phyloP scores from a whole-genome alignment of 345 rosid species.

The Limnanthes douglasii region DNA sequence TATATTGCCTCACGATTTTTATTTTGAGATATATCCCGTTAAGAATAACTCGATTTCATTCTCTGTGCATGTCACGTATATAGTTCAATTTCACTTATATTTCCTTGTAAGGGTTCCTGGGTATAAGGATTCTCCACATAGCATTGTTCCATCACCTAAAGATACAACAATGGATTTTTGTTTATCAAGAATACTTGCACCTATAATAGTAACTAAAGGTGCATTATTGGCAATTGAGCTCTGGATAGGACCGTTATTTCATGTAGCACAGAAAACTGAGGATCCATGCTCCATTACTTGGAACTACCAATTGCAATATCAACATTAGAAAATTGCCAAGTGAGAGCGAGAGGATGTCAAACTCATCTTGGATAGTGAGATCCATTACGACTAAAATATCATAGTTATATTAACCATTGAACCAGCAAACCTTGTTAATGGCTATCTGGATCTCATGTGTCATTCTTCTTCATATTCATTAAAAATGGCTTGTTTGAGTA shows the following conservation, averaged over 20 bases:
- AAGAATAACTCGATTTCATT: conserved; percentile 61
- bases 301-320: conserved; percentile 85
- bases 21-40: conserved; percentile 59
- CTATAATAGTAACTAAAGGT: conserved; percentile 80
- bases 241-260: conserved; percentile 74
- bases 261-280: conserved; percentile 76
- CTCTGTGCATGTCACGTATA: conserved; percentile 45
- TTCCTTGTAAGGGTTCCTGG: conserved; percentile 34
- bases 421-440: conserved; percentile 81
- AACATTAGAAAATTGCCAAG: conserved; percentile 79
- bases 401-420: conserved; percentile 71
- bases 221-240: conserved; percentile 79
- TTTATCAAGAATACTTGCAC: conserved; percentile 82
- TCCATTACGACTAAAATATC: conserved; percentile 90
- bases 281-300: conserved; percentile 75
- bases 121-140: conserved; percentile 72
- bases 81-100: conserved; percentile 38
- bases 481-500: conserved; percentile 32
- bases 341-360: conserved; percentile 79
- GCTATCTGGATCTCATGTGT: conserved; percentile 83
- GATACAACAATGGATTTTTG: conserved; percentile 57
- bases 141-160: conserved; percentile 32
- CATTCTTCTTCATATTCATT: conserved; percentile 20
- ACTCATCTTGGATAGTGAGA: conserved; percentile 58
- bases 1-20: conserved; percentile 47